Evolutionary conservation across 2,329 filamentous ascomycete species (phyloP).

Genomic region (Aspergillus glaucus): DNA sequence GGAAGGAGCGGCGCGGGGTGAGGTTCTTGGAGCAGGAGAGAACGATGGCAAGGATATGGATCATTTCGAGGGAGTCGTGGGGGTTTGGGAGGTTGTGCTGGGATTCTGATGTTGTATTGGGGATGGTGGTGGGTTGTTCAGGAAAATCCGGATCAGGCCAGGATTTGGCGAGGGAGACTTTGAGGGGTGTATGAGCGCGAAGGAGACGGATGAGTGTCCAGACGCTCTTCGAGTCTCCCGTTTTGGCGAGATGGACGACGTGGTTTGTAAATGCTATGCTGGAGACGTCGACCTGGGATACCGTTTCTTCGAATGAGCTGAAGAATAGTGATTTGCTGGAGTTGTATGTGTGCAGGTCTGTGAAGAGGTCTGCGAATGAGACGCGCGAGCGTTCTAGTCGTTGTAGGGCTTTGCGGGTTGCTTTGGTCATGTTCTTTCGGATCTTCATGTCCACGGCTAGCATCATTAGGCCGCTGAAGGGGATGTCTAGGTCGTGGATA

Average conservation of each 20-base stretch:
- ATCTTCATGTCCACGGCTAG: conserved; percentile 22
- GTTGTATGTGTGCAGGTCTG: conserved; percentile 20
- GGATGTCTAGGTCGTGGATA: conserved; percentile 25
- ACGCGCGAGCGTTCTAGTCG: conserved; percentile 21
- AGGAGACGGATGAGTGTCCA: conserved; percentile 30
- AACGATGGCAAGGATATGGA: conserved; percentile 41
- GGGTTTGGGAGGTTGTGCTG: conserved; percentile 23
- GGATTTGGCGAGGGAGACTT: conserved; percentile 30
- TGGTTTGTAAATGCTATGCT: conserved; percentile 24
- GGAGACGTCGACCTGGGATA: conserved; percentile 29
- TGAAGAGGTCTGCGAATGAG: conserved; percentile 24
- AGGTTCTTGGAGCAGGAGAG: conserved; percentile 35
- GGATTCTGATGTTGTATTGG: conserved; percentile 15
- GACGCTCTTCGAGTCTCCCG: conserved; percentile 19
- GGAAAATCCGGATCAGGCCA: conserved; percentile 20
- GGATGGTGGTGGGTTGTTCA: conserved; percentile 5
- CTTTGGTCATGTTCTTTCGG: conserved; percentile 16
- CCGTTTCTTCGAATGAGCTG: conserved; percentile 23
- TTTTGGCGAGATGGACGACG: conserved; percentile 24
- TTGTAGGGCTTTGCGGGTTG: conserved; percentile 17
- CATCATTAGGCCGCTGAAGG: conserved; percentile 24
- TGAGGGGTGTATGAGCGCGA: conserved; percentile 31
- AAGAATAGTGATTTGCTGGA: conserved; percentile 21
- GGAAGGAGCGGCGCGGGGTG: conserved; percentile 36
- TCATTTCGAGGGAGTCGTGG: conserved; percentile 34